Evolutionary conservation across 768 basidiomycete genomes (phyloP).

Genomic region (Lentinula lateritia): DNA sequence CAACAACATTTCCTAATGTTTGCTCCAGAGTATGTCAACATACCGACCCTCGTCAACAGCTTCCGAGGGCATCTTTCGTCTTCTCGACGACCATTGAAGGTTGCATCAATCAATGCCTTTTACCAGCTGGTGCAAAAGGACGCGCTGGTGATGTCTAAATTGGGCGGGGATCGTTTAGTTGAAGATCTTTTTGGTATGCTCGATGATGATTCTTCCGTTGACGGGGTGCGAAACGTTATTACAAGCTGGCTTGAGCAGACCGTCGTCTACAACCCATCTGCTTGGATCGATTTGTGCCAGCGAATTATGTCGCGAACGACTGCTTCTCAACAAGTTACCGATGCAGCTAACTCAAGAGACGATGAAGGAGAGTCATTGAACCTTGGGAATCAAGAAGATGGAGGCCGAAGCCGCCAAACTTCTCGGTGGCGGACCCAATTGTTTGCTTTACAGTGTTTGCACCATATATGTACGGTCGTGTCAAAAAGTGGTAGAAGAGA

Average conservation of each 20-base stretch:
- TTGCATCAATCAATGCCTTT: slow-evolving; percentile 91
- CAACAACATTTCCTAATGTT: slow-evolving; percentile 98
- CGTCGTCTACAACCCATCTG: slow-evolving; percentile 85
- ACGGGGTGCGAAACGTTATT: slow-evolving; percentile 92
- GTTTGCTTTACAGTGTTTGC: slow-evolving; percentile 89
- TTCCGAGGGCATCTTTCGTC: slow-evolving; percentile 81
- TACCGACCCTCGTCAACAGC: slow-evolving; percentile 71
- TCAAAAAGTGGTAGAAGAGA: slow-evolving; percentile 69
- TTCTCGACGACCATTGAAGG: slow-evolving; percentile 76
- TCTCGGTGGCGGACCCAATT: slow-evolving; percentile 96
- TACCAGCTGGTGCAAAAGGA: slow-evolving; percentile 98
- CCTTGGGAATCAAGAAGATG: slow-evolving; percentile 39
- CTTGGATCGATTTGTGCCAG: slow-evolving; percentile 98
- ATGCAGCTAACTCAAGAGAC: slow-evolving; percentile 64
- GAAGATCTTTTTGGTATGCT: slow-evolving; percentile 93
- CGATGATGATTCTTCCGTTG: slow-evolving; percentile 90
- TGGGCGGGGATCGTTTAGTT: slow-evolving; percentile 91
- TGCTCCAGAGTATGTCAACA: slow-evolving; percentile 75
- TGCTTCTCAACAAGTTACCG: slow-evolving; percentile 69
- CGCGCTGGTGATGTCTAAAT: slow-evolving; percentile 82
- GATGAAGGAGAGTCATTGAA: slow-evolving; percentile 94
- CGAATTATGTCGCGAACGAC: slow-evolving; percentile 95
- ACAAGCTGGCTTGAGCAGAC: slow-evolving; percentile 94
- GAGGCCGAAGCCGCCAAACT: slow-evolving; percentile 40
- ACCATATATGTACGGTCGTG: slow-evolving; percentile 79